A percentile compares a stretch with the other conserved stretches of the same genome.
These are phyloP conservation scores for Acaromyces ingoldii DNA, from an alignment of 1,284 basidiomycete species.

Conservation along the genomic window DNA sequence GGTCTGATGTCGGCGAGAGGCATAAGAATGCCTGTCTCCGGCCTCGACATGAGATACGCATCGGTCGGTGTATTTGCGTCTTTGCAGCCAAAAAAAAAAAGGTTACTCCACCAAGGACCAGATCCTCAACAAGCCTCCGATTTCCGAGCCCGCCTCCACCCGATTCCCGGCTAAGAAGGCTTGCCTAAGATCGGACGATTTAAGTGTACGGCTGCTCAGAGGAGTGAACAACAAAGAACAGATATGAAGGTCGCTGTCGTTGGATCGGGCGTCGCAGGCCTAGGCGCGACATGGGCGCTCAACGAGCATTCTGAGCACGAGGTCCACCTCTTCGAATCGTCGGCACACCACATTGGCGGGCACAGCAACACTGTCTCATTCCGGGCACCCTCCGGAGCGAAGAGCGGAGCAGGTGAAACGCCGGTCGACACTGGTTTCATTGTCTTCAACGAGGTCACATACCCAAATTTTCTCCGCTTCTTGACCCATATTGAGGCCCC, in stretches of 20 bases:
- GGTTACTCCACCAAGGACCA: too few species aligned
- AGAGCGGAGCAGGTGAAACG: background rate
- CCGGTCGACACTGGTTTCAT: slow-evolving; percentile 29
- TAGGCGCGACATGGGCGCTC: slow-evolving; percentile 72
- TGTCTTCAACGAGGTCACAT: slow-evolving; percentile 71
- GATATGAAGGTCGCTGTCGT: slow-evolving; percentile 64
- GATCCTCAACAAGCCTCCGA: too few species aligned
- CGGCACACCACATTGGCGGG: slow-evolving; percentile 65
- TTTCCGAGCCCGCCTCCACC: too few species aligned
- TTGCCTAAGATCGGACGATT: too few species aligned
- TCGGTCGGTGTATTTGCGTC: too few species aligned
- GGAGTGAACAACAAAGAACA: too few species aligned
- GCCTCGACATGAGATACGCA: too few species aligned
- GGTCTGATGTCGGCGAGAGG: too few species aligned
- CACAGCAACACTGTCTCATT: slow-evolving; percentile 72
- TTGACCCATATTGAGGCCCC: slow-evolving; percentile 59
- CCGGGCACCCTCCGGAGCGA: slow-evolving; percentile 23
- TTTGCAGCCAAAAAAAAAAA: too few species aligned
- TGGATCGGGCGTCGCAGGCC: slow-evolving; percentile 71
- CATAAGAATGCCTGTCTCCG: too few species aligned
- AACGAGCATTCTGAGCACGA: slow-evolving; percentile 75
- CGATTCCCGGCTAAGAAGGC: too few species aligned
- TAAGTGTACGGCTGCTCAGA: too few species aligned
- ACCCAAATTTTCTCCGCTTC: slow-evolving; percentile 75
- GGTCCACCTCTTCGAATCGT: slow-evolving; percentile 69